Conservation (phyloP, 2,329 filamentous ascomycete genomes). For the Magnaporthales sp. region DNA sequence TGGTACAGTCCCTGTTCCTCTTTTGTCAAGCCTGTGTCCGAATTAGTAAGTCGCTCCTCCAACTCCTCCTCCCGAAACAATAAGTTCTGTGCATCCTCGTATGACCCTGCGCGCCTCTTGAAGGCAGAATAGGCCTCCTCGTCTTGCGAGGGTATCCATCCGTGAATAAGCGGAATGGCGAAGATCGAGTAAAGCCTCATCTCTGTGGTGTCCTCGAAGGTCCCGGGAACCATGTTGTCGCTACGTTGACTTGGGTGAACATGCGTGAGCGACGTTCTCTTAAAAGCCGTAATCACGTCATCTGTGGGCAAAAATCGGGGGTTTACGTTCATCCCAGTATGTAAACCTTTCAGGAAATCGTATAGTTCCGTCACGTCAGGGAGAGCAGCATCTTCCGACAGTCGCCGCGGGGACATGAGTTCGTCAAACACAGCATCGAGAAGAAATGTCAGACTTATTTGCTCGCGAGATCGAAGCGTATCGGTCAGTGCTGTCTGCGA, state of each 20-base stretch:
- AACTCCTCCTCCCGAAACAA: conserved; percentile 85
- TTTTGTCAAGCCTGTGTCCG: conserved; percentile 48
- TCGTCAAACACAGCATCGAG: conserved; percentile 90
- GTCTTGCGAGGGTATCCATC: conserved; percentile 70
- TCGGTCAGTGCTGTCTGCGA: conserved; percentile 65
- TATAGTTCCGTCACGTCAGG: conserved; percentile 88
- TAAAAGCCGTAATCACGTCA: conserved; percentile 36
- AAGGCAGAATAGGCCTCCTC: conserved; percentile 64
- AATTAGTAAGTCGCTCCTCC: conserved; percentile 61
- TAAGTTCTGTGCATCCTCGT: conserved; percentile 86
- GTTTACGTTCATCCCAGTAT: conserved; percentile 98
- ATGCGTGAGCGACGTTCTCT: conserved; percentile 43
- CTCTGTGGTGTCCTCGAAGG: conserved; percentile 79
- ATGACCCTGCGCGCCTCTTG: conserved; percentile 61
- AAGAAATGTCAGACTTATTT: conserved; percentile 76
- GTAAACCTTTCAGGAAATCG: conserved; percentile 75
- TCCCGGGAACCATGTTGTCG: conserved; percentile 46
- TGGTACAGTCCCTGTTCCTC: conserved; percentile 74
- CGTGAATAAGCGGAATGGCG: conserved; percentile 79
- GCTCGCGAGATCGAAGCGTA: conserved; percentile 69
- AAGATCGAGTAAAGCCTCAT: conserved; percentile 91
- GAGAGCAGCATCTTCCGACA: conserved; percentile 33
- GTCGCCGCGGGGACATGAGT: conserved; percentile 34
- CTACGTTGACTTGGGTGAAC: conserved; percentile 41
- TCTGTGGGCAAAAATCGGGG: conserved; percentile 66